A percentile compares a stretch with the other conserved stretches of the same genome.
These are phyloP conservation scores for Linnemannia elongata DNA, from an alignment of 192 early-diverging fungal genomes.

Conservation along the genomic window DNA sequence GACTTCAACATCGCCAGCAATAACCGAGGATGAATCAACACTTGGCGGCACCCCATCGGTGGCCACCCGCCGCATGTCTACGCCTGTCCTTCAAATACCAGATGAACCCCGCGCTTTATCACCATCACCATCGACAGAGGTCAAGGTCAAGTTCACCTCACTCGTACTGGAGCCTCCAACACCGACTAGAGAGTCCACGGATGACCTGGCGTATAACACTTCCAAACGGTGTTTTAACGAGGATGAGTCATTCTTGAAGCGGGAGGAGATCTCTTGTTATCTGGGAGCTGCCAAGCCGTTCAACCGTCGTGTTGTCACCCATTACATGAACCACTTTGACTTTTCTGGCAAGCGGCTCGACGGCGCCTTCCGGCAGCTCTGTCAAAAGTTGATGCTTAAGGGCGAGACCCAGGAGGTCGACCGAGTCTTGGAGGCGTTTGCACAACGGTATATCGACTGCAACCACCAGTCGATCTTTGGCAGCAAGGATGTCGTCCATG, in stretches of 20 bases:
- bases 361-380: conserved; percentile 80
- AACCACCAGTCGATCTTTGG: conserved; percentile 74
- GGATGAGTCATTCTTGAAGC: conserved; percentile 56
- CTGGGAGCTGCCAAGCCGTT: conserved; percentile 66
- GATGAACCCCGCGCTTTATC: background rate
- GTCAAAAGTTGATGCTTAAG: conserved; percentile 80
- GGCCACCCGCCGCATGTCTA: background rate
- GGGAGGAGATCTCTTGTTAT: conserved; percentile 61
- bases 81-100: background rate
- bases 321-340: conserved; percentile 84
- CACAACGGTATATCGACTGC: conserved; percentile 84
- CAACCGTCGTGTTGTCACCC: conserved; percentile 67
- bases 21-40: background rate
- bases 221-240: conserved; percentile 52
- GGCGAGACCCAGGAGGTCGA: conserved; percentile 94
- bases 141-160: background rate
- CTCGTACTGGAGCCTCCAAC: background rate
- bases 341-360: conserved; percentile 79
- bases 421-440: conserved; percentile 85
- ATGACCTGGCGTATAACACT: conserved; percentile 3
- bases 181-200: background rate
- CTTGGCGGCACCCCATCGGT: background rate
- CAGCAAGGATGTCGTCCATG: conserved; percentile 82
- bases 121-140: background rate
- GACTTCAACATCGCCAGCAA: background rate